Percentiles rank a stretch among this genome's conserved stretches.
Conservation (phyloP, 768 basidiomycete species). For the Pleurotus pulmonarius region DNA sequence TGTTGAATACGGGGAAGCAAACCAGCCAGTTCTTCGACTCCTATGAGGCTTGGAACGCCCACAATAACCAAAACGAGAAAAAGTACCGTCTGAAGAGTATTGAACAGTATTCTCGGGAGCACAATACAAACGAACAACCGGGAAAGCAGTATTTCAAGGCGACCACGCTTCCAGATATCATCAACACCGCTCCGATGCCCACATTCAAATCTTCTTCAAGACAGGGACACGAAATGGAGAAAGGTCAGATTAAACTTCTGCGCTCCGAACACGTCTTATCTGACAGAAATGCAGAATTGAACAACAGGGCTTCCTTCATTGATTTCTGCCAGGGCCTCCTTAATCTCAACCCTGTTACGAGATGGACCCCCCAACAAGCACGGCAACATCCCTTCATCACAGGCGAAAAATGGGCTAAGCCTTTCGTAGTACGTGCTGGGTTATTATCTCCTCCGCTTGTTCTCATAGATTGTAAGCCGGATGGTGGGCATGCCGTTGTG, state of each 20-base stretch:
- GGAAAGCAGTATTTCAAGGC: constrained; percentile 99
- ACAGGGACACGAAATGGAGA: constrained; percentile 82
- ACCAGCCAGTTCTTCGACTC: constrained; percentile 90
- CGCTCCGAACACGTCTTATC: neutral
- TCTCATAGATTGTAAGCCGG: constrained; percentile 38
- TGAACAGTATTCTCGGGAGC: constrained; percentile 94
- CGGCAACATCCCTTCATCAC: constrained; percentile 96
- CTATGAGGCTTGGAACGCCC: constrained; percentile 54
- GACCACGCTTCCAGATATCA: constrained; percentile 88
- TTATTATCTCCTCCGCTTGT: constrained; percentile 7
- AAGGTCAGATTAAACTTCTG: constrained; percentile 49
- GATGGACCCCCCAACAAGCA: constrained; percentile 98
- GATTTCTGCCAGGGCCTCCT: constrained; percentile 96
- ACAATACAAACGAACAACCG: constrained; percentile 93
- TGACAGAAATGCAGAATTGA: constrained; percentile 61
- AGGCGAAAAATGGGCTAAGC: constrained; percentile 90
- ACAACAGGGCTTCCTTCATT: constrained; percentile 91
- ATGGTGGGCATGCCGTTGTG: constrained; percentile 33
- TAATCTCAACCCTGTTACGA: constrained; percentile 89
- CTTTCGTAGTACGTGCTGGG: constrained; percentile 60
- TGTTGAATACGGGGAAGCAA: constrained; percentile 97
- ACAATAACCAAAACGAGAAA: constrained; percentile 72
- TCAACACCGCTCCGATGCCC: constrained; percentile 93
- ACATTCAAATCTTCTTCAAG: constrained; percentile 68
- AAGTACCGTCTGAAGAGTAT: constrained; percentile 86